Percentiles rank a stretch among this genome's conserved stretches.
phyloP scores from a whole-genome alignment of 495 filamentous ascomycete genomes.

The Tirmania nivea region DNA sequence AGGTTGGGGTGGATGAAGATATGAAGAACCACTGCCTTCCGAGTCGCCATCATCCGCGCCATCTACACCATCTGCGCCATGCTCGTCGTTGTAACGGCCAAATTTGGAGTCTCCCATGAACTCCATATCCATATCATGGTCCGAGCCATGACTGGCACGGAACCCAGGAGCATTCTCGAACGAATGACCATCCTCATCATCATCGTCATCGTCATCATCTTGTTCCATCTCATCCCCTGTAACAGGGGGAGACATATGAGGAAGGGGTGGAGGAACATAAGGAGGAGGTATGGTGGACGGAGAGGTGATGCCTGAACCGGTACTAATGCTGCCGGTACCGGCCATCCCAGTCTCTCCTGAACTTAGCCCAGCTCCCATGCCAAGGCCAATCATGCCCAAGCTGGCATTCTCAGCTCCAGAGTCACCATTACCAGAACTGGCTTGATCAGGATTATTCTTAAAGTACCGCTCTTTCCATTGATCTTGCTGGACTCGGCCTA shows the following conservation, averaged over 20 bases:
- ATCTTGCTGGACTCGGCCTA: slow-evolving; percentile 16
- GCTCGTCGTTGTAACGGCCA: neutral
- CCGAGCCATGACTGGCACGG: neutral
- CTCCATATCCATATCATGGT: neutral
- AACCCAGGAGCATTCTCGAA: neutral
- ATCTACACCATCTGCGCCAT: neutral
- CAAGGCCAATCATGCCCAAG: neutral
- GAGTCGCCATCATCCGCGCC: neutral
- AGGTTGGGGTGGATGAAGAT: neutral
- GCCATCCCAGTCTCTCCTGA: neutral
- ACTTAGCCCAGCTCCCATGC: neutral
- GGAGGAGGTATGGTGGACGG: neutral
- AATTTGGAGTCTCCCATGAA: neutral
- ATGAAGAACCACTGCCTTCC: neutral
- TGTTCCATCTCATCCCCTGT: neutral
- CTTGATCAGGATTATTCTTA: neutral
- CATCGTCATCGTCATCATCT: neutral
- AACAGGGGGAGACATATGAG: neutral
- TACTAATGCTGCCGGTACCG: neutral
- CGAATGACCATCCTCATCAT: neutral
- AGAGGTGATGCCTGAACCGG: neutral
- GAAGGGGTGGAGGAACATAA: neutral
- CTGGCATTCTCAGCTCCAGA: neutral
- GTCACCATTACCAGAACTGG: neutral
- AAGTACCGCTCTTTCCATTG: slow-evolving; percentile 1